Percentiles rank a stretch among this genome's conserved stretches.
Evolutionary conservation across 2,329 filamentous ascomycete genomes (phyloP).

Genomic region (Monilinia aucupariae): DNA sequence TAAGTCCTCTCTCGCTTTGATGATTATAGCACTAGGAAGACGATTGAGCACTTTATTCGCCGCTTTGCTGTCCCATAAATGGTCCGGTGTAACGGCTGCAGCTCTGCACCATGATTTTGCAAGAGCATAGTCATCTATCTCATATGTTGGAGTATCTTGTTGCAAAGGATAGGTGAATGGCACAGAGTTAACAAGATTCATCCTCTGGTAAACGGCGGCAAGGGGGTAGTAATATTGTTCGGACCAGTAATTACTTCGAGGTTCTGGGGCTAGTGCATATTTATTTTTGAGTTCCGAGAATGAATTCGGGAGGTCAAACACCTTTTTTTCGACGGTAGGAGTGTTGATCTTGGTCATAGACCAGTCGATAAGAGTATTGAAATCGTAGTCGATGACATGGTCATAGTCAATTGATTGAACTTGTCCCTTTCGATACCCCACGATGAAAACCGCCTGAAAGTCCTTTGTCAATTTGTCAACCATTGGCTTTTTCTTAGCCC

Average conservation of each 20-base stretch:
- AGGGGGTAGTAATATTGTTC: conserved; percentile 43
- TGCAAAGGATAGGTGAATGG: conserved; percentile 39
- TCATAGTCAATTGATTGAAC: conserved; percentile 59
- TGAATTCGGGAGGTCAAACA: conserved; percentile 44
- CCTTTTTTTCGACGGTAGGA: conserved; percentile 38
- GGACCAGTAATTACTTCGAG: conserved; percentile 28
- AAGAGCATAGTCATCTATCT: conserved; percentile 37
- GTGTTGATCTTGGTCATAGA: conserved; percentile 42
- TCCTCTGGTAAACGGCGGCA: conserved; percentile 40
- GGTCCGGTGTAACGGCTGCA: conserved; percentile 49
- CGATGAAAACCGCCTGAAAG: conserved; percentile 61
- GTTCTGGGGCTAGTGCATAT: conserved; percentile 32
- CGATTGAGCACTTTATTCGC: conserved; percentile 45
- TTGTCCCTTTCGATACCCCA: conserved; percentile 58
- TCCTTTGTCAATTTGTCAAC: conserved; percentile 54
- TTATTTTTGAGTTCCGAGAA: conserved; percentile 42
- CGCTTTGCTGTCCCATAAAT: conserved; percentile 44
- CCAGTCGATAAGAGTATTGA: conserved; percentile 63
- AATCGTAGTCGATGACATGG: conserved; percentile 60
- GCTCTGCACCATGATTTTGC: conserved; percentile 57
- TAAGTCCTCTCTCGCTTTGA: conserved; percentile 26
- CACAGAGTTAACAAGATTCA: conserved; percentile 39
- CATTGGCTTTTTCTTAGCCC: conserved; percentile 46
- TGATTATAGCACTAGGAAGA: conserved; percentile 19
- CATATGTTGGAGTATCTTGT: background rate